Conservation (phyloP, 1,284 basidiomycete genomes). For the Sporisorium reilianum region DNA sequence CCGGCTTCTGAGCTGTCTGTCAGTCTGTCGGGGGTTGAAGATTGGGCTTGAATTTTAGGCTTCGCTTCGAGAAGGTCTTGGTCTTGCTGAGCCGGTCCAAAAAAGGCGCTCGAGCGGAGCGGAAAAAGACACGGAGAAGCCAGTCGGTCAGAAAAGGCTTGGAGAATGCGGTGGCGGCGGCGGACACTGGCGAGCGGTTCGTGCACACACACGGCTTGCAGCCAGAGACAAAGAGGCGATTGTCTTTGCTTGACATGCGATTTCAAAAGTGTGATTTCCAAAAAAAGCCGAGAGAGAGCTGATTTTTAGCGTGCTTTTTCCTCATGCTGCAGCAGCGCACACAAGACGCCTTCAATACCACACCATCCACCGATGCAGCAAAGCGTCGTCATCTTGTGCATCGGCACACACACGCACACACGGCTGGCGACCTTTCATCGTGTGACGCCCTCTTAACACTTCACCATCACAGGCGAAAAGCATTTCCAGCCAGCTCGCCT, state of each 20-base stretch:
- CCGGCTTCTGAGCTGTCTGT: neutral
- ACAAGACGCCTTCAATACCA: no score
- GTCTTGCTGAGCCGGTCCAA: neutral
- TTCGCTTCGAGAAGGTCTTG: neutral
- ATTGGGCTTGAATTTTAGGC: constrained; percentile 2
- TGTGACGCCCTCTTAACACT: no score
- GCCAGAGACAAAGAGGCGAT: neutral
- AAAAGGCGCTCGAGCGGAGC: neutral
- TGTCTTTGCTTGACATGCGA: neutral
- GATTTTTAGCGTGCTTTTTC: constrained; percentile 2
- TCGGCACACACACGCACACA: neutral
- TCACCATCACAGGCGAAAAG: no score
- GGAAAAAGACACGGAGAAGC: neutral
- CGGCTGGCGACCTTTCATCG: no score
- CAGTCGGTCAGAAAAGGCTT: no score
- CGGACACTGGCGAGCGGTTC: no score
- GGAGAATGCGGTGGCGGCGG: no score
- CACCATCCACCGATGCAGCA: neutral
- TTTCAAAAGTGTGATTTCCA: neutral
- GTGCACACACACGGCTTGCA: neutral
- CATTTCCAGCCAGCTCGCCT: neutral
- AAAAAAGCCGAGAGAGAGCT: neutral
- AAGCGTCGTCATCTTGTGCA: neutral
- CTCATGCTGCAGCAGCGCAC: no score
- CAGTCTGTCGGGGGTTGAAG: neutral